These are phyloP conservation scores for Thraustochytrium sp. DNA, from an alignment of 352 stramenopile genomes.

Conservation along the genomic window DNA sequence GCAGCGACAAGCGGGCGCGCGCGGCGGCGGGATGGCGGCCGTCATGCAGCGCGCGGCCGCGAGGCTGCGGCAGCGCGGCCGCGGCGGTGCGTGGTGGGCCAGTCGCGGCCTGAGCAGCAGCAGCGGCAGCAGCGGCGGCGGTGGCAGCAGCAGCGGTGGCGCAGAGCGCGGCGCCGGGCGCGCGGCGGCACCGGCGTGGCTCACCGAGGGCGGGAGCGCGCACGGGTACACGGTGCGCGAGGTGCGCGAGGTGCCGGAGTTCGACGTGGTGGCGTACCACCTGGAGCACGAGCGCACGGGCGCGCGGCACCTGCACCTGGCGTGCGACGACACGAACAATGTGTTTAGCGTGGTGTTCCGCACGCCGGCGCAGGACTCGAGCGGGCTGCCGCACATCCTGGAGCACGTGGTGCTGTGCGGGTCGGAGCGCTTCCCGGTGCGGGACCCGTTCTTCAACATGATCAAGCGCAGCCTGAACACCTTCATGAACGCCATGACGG, in stretches of 20 bases:
- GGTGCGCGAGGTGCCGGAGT: slow-evolving; percentile 14
- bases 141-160: background rate
- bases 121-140: background rate
- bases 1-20: no score
- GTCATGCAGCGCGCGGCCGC: no score
- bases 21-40: no score
- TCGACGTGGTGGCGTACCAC: slow-evolving; percentile 40
- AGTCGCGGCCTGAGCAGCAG: background rate
- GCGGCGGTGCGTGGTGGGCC: no score
- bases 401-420: slow-evolving; percentile 68
- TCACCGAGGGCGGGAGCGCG: background rate
- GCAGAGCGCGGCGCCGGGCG: background rate
- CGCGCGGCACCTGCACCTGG: slow-evolving; percentile 15
- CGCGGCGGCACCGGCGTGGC: background rate
- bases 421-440: slow-evolving; percentile 90
- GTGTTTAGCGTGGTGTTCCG: slow-evolving; percentile 87
- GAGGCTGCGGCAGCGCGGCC: no score
- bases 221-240: slow-evolving; percentile 40
- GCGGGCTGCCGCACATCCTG: slow-evolving; percentile 95
- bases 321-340: slow-evolving; percentile 46
- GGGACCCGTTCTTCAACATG: slow-evolving; percentile 98
- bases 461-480: slow-evolving; percentile 96
- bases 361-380: slow-evolving; percentile 89
- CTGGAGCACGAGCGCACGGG: slow-evolving; percentile 26
- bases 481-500: slow-evolving; percentile 99